Base-by-base conservation (phyloP, 495 filamentous ascomycete species). In the Aspergillus diversus region DNA sequence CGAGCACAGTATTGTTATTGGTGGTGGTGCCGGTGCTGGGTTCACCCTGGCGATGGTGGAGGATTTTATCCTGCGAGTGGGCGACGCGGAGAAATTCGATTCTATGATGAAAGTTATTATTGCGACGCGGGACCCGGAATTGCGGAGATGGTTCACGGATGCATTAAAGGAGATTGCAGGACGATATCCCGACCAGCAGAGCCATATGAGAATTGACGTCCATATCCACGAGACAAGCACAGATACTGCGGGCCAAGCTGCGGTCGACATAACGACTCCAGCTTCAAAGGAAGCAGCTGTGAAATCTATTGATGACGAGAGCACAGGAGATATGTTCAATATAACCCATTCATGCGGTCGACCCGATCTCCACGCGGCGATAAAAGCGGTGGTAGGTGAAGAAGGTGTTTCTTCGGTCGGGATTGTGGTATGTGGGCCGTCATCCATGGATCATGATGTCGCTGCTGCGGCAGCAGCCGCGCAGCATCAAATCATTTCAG, bases 21-120 rank as follows among this genome's bases (percentile, higher is more conserved):
- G 82, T 0, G 84, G 85, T n/a, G 85, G 85, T 0, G 80, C 83
- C 0, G 84, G 85, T 2, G 80, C 80, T 11, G 82, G 82, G 6
- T 85, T 81, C 60, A 78, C 75, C 2, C 63, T 87, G 2, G 4
- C 48, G 8, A 15, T 61, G 34, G 17, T 50, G n/a, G 54, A 43
- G 52, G 80, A 83, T 46, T 70, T 74, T 37, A 81, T 81, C 60
- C 57, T 81, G 4, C 79, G 79, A 6, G 71, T 66, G 5, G 60
- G 64, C 32, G 68, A 72, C 27, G 68, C 70, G 8, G 32, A 11
- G 52, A 15, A 61, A 63, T 6, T 55, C 63, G 32, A 53, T 27
- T 32, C 27, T 1, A 0, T 15, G 4, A 33, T 73, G 67, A 69
- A 65, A 32, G 65, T 73, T 5, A 61, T 73, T 31, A 61, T 72